Conservation (phyloP, 768 basidiomycete species). For the Phlegmacium glaucopus region DNA sequence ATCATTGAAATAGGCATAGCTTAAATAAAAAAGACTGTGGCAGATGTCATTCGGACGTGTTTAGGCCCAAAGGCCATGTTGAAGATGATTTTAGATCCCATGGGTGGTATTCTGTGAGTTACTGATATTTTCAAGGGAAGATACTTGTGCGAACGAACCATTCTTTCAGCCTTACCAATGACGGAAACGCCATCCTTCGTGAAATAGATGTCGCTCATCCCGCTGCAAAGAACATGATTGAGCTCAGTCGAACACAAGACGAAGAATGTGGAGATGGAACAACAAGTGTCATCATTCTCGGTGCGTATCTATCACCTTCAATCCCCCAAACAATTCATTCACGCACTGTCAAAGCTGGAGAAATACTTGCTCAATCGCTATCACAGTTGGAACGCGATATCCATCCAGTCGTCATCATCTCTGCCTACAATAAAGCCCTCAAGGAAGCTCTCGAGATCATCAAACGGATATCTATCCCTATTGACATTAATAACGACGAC, state of each 20-base stretch:
- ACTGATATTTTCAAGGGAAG: background rate
- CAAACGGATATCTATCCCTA: slow-evolving; percentile 83
- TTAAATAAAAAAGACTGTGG: slow-evolving; percentile 66
- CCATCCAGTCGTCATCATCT: slow-evolving; percentile 98
- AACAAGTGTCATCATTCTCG: slow-evolving; percentile 96
- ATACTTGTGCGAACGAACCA: slow-evolving; percentile 1
- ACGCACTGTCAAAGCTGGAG: slow-evolving; percentile 58
- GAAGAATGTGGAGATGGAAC: slow-evolving; percentile 99
- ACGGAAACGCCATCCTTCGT: slow-evolving; percentile 97
- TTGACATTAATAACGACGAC: slow-evolving; percentile 78
- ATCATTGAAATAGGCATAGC: background rate
- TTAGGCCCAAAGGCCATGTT: slow-evolving; percentile 96
- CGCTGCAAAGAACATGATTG: slow-evolving; percentile 99
- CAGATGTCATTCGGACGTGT: slow-evolving; percentile 97
- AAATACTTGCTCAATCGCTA: slow-evolving; percentile 94
- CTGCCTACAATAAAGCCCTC: slow-evolving; percentile 95
- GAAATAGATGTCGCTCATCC: slow-evolving; percentile 99
- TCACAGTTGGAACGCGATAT: slow-evolving; percentile 94
- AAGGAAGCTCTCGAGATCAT: slow-evolving; percentile 89
- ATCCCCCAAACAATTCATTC: background rate
- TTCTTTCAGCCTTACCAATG: slow-evolving; percentile 83
- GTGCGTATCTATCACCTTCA: slow-evolving; percentile 38
- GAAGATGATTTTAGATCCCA: slow-evolving; percentile 98
- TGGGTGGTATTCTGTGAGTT: slow-evolving; percentile 93
- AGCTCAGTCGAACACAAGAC: slow-evolving; percentile 95